Conservation (phyloP, 1,139 yeast genomes). For the Yamadazyma taylorii region DNA sequence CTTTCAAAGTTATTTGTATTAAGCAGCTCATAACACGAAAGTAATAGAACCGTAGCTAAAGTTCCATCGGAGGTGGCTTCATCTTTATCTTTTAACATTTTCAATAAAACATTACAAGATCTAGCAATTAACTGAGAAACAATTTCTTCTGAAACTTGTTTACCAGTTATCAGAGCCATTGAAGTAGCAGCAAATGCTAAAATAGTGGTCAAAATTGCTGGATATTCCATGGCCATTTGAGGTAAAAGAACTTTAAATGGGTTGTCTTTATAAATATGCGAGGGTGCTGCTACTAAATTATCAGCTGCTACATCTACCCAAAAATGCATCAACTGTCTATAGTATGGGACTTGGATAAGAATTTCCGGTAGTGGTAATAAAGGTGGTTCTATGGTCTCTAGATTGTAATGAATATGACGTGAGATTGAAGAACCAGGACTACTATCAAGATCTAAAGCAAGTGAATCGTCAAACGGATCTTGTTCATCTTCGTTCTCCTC, state of each 20-base stretch:
- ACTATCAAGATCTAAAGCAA: conserved; percentile 12
- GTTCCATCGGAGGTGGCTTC: conserved; percentile 67
- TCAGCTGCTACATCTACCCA: conserved; percentile 64
- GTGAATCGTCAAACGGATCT: conserved; percentile 1
- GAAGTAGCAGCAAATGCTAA: conserved; percentile 69
- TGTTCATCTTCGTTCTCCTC: conserved; percentile 6
- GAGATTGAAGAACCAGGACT: conserved; percentile 4
- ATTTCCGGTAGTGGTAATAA: conserved; percentile 59
- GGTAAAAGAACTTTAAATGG: conserved; percentile 71
- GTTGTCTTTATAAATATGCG: conserved; percentile 54
- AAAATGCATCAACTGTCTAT: conserved; percentile 60
- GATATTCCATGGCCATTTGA: conserved; percentile 63
- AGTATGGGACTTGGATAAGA: conserved; percentile 56
- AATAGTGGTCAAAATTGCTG: conserved; percentile 58
- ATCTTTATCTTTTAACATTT: conserved; percentile 48
- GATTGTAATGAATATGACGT: background rate
- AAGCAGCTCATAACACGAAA: conserved; percentile 65
- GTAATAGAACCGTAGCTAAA: conserved; percentile 59
- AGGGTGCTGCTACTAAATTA: conserved; percentile 69
- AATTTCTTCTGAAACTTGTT: conserved; percentile 42
- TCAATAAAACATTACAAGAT: conserved; percentile 57
- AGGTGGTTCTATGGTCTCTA: conserved; percentile 43
- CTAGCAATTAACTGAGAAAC: conserved; percentile 54
- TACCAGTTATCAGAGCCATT: conserved; percentile 33
- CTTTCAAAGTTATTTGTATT: conserved; percentile 46